Evolutionary conservation across 2,329 filamentous ascomycete genomes (phyloP).

Genomic region (Berkeleyomyces rouxiae): DNA sequence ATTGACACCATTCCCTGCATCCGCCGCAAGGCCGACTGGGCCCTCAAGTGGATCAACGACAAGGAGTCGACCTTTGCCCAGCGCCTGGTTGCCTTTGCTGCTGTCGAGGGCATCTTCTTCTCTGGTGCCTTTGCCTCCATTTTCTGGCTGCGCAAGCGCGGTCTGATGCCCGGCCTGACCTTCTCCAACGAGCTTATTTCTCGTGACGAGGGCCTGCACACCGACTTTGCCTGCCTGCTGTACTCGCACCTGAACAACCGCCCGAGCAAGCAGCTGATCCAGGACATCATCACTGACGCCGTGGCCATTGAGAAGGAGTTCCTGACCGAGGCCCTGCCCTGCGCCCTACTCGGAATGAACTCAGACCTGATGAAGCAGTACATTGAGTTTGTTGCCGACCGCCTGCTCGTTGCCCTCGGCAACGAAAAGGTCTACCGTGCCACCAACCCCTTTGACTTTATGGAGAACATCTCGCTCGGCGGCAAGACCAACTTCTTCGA

Average conservation of each 20-base stretch:
- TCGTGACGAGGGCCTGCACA: constrained; percentile 97
- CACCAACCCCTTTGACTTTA: constrained; percentile 97
- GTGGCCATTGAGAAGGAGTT: constrained; percentile 96
- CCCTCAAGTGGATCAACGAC: constrained; percentile 85
- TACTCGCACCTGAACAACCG: constrained; percentile 96
- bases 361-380: constrained; percentile 96
- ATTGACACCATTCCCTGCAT: constrained; percentile 99
- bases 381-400: constrained; percentile 98
- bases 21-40: constrained; percentile 97
- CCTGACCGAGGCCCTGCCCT: constrained; percentile 85
- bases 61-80: constrained; percentile 87
- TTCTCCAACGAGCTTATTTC: constrained; percentile 99
- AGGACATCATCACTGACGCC: constrained; percentile 84
- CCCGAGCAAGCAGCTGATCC: constrained; percentile 62
- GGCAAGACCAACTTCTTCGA: constrained; percentile 99
- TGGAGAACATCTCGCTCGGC: constrained; percentile 98
- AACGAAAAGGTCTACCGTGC: constrained; percentile 89
- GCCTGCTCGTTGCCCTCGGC: constrained; percentile 79
- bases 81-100: constrained; percentile 90
- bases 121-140: constrained; percentile 95
- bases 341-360: constrained; percentile 94
- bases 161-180: constrained; percentile 92
- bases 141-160: constrained; percentile 99
- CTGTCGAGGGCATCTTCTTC: constrained; percentile 99
- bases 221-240: constrained; percentile 92